These are phyloP conservation scores for Mucor racemosus DNA, from an alignment of 371 early-diverging fungal genomes.

Conservation along the genomic window DNA sequence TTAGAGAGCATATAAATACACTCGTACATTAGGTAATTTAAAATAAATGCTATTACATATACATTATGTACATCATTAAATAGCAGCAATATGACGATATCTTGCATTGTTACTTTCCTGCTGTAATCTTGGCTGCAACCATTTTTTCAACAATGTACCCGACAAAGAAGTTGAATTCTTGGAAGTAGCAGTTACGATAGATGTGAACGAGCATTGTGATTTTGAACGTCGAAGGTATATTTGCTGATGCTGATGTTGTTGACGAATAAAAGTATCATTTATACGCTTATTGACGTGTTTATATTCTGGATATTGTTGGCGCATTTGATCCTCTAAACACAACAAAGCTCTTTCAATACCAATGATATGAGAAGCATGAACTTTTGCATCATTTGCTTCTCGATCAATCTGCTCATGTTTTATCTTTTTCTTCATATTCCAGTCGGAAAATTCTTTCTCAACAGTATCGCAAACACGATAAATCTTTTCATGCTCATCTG, in stretches of 20 bases:
- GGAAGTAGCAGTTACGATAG: constrained; percentile 12
- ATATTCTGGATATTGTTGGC: not conserved
- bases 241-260: not conserved
- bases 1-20: too few species aligned
- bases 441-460: constrained; percentile 6
- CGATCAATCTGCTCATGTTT: constrained; percentile 10
- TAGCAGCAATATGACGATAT: not conserved
- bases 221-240: constrained; percentile 2
- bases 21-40: too few species aligned
- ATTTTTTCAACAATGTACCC: constrained; percentile 14
- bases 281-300: not conserved
- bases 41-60: not conserved
- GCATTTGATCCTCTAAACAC: constrained; percentile 15
- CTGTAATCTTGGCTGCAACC: constrained; percentile 10
- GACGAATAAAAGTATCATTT: not conserved
- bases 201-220: constrained; percentile 2
- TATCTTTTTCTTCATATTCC: not conserved
- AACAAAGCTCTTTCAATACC: constrained; percentile 25
- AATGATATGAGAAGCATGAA: constrained; percentile 24
- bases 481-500: constrained; percentile 21
- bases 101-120: not conserved
- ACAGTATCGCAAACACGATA: constrained; percentile 14
- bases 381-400: constrained; percentile 19
- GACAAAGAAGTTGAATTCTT: constrained; percentile 15
- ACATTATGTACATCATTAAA: not conserved